Percentiles rank a stretch among this genome's conserved stretches.
These are phyloP conservation scores for Choanephora cucurbitarum DNA, from an alignment of 371 early-diverging fungal species.

Conservation along the genomic window DNA sequence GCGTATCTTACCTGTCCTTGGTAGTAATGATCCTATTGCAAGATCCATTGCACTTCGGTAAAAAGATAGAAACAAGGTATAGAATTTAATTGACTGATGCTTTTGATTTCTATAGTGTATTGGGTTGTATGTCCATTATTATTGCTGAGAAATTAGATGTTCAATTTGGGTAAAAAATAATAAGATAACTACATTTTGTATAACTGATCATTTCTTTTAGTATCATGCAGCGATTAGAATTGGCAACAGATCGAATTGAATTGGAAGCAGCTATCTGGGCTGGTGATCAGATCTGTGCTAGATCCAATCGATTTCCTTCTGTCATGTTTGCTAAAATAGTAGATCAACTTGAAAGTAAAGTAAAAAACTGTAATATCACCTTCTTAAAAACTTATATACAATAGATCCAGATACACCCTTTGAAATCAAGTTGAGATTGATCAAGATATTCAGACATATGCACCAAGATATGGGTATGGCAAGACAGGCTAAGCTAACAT, in stretches of 20 bases:
- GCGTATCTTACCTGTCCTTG: slow-evolving; percentile 53
- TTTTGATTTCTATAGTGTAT: too few species aligned
- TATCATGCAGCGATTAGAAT: slow-evolving; percentile 43
- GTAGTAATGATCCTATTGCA: slow-evolving; percentile 57
- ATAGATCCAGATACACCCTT: slow-evolving; percentile 38
- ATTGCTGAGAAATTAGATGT: slow-evolving; percentile 56
- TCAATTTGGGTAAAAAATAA: slow-evolving; percentile 53
- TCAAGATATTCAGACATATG: slow-evolving; percentile 63
- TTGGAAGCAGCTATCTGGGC: slow-evolving; percentile 61
- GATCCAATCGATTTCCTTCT: slow-evolving; percentile 51
- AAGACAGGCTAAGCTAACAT: slow-evolving; percentile 51
- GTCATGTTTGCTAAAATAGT: slow-evolving; percentile 45
- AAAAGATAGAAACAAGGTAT: not conserved
- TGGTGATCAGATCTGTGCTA: slow-evolving; percentile 56
- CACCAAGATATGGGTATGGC: slow-evolving; percentile 58
- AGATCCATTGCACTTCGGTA: slow-evolving; percentile 61
- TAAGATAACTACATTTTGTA: not conserved
- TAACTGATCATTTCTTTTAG: slow-evolving; percentile 19
- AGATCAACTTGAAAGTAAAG: slow-evolving; percentile 32
- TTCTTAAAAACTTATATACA: too few species aligned
- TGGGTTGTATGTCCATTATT: slow-evolving; percentile 61
- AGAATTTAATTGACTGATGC: too few species aligned
- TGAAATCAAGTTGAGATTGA: slow-evolving; percentile 43
- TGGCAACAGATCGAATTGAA: slow-evolving; percentile 54
- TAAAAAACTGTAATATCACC: too few species aligned